These are phyloP conservation scores for Symmetrospora coprosmae DNA, from an alignment of 768 basidiomycete genomes.

Conservation along the genomic window DNA sequence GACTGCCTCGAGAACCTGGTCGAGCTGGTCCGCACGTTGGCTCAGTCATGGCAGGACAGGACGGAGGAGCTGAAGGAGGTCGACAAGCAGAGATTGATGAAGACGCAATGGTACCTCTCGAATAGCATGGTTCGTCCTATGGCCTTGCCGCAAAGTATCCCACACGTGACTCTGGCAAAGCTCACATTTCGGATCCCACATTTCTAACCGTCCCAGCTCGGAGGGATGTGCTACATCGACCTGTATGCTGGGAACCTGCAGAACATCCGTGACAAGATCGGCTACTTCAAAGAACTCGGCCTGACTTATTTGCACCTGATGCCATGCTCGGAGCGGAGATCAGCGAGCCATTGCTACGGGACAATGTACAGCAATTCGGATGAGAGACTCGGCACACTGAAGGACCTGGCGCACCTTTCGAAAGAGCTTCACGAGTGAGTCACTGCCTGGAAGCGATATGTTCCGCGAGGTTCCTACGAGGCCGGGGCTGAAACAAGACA, in stretches of 20 bases:
- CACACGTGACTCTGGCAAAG: too few species aligned
- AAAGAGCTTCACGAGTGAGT: slow-evolving; percentile 8
- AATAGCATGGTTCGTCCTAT: slow-evolving; percentile 18
- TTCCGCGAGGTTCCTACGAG: background rate
- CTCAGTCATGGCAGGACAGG: background rate
- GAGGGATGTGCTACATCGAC: slow-evolving; percentile 12
- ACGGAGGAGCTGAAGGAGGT: slow-evolving; percentile 3
- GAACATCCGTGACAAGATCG: background rate
- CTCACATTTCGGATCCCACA: too few species aligned
- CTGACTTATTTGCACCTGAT: slow-evolving; percentile 10
- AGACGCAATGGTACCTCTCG: slow-evolving; percentile 1
- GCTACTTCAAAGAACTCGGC: slow-evolving; percentile 13
- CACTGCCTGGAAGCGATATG: background rate
- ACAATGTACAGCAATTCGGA: background rate
- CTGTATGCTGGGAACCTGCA: background rate
- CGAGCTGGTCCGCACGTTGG: background rate
- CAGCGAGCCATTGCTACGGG: too few species aligned
- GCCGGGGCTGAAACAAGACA: too few species aligned
- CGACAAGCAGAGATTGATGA: background rate
- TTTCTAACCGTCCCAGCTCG: too few species aligned
- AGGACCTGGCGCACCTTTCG: background rate
- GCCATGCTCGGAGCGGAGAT: background rate
- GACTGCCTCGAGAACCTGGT: slow-evolving; percentile 19
- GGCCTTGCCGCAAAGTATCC: too few species aligned
- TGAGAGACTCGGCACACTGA: background rate